These are phyloP conservation scores for Melanomma pulvis-pyrius DNA, from an alignment of 495 filamentous ascomycete genomes.

Conservation along the genomic window DNA sequence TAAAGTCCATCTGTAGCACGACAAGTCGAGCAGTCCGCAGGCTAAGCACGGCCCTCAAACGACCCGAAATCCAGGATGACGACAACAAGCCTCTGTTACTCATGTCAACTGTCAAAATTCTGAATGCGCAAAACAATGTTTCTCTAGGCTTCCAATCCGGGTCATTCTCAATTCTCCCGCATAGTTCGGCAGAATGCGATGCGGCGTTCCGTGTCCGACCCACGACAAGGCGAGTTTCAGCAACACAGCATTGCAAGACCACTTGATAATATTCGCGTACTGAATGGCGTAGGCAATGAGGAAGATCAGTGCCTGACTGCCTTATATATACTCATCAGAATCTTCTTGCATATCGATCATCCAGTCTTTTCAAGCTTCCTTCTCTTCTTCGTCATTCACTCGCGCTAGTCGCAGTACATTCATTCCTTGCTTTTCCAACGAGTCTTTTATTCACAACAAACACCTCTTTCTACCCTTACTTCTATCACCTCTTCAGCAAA, in stretches of 20 bases:
- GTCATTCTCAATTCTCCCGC: constrained; percentile 3
- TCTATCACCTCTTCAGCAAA: constrained; percentile 1
- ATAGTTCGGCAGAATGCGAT: constrained; percentile 27
- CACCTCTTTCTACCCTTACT: neutral
- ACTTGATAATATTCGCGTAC: constrained; percentile 13
- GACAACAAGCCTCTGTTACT: neutral
- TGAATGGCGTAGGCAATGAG: neutral
- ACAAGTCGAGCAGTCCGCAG: neutral
- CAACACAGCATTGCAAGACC: constrained; percentile 4
- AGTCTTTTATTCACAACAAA: neutral
- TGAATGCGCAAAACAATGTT: constrained; percentile 13
- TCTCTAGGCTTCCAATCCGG: neutral
- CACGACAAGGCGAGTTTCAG: constrained; percentile 22
- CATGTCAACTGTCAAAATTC: neutral
- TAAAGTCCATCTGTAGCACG: neutral
- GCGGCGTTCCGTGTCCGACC: constrained; percentile 17
- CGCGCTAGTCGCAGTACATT: constrained; percentile 26
- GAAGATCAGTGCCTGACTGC: neutral
- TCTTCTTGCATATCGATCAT: neutral
- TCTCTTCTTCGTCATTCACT: constrained; percentile 14
- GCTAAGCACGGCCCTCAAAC: constrained; percentile 1
- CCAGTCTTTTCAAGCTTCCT: constrained; percentile 13
- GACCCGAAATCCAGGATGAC: constrained; percentile 14
- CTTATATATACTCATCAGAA: constrained; percentile 29
- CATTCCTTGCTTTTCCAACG: constrained; percentile 5